Base-by-base conservation (phyloP, 305 asterid species). In the Plantago coronopus region DNA sequence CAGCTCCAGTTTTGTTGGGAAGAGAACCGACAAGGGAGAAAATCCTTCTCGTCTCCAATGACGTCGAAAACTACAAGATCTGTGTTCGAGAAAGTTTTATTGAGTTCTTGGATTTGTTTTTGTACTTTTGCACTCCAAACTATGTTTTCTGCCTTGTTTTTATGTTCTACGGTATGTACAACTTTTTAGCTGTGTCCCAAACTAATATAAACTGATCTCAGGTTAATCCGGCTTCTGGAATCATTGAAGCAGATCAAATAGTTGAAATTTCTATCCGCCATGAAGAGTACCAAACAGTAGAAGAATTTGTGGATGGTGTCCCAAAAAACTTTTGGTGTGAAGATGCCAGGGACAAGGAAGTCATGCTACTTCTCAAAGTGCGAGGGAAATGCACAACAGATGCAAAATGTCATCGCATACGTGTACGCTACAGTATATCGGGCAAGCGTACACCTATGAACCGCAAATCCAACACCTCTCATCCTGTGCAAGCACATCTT, bases 321-420 rank as follows among this genome's bases (percentile, higher is more conserved):
- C 94, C 94, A 14, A 87, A 73, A 61, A 86, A 80, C 76, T 75
- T 72, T 50, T 91, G 95, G 94, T 88, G 95, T 37, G 98, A 88
- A 85, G 96, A 88, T 78, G 82, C 89, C 19, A 86, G 91, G 70
- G 95, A 91, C 74, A 86, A 88, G 80, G 98, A 91, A 77, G 94
- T 76, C 15, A 78, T 86, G 31, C 80, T 91, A 61, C 70, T 64
- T 17, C 67, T 84, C 46, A 76, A 68, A 63, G 76, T 88, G 54
- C 70, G 64, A 0, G 96, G 98, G 17, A 76, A 78, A 79, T 82
- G 77, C 79, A 73, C 95, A 20, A 69, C 78, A 1, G 88, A 78
- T 68, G 57, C 77, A 50, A 83, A 61, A 70, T 61, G 68, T 57
- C 91, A 91, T 63, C 91, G 95, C 43, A 45, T 91, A 48, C 94